These are phyloP conservation scores for Penicillium antarcticum DNA, from an alignment of 495 filamentous ascomycete genomes.

Conservation along the genomic window DNA sequence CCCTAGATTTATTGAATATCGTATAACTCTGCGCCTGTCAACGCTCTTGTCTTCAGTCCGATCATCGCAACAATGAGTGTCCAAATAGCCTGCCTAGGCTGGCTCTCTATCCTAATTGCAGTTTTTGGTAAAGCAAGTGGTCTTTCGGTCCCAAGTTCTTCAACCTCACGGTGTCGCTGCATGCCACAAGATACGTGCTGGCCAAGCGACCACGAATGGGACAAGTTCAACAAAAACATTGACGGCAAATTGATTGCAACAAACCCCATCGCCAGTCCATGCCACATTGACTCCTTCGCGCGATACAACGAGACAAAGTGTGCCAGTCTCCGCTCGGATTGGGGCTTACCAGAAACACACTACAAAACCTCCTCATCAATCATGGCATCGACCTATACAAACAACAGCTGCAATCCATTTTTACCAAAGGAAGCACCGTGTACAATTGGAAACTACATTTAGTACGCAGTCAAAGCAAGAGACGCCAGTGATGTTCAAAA, in stretches of 20 bases:
- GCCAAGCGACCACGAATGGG: background rate
- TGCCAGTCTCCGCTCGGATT: background rate
- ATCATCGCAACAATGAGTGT: background rate
- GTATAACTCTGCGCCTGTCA: background rate
- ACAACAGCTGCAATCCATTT: background rate
- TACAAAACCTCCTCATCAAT: background rate
- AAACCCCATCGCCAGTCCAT: background rate
- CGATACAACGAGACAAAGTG: background rate
- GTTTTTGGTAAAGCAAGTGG: background rate
- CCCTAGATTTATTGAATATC: too few species aligned
- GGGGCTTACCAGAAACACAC: background rate
- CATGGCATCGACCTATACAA: background rate
- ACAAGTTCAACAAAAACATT: background rate
- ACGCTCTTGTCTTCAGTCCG: too few species aligned
- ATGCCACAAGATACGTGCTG: slow-evolving; percentile 1
- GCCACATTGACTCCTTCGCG: background rate
- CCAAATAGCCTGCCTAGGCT: too few species aligned
- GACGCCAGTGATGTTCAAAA: background rate
- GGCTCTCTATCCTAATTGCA: too few species aligned
- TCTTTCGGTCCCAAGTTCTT: background rate
- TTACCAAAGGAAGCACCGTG: background rate
- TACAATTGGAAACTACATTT: background rate
- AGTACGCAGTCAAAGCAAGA: background rate
- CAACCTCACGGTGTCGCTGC: background rate
- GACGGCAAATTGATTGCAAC: background rate